Percentiles rank a stretch among this genome's conserved stretches.
phyloP scores from a whole-genome alignment of 2,329 filamentous ascomycete genomes.

The Dactylellina sp. region DNA sequence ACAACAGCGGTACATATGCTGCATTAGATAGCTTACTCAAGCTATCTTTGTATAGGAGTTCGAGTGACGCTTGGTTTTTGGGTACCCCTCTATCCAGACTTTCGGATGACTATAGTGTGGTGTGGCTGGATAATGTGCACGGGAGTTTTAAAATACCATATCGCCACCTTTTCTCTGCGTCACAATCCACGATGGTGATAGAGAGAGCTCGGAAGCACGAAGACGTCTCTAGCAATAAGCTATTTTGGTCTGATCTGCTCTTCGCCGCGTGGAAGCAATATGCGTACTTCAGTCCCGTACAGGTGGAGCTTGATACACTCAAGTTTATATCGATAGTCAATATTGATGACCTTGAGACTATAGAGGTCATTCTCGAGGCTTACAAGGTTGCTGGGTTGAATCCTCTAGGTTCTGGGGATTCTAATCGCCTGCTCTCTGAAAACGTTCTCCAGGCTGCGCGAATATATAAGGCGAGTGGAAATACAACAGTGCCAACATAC shows the following conservation, averaged over 20 bases:
- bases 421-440: neutral
- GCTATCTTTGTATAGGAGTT: neutral
- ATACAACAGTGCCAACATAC: too few relatives aligned
- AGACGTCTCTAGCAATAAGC: neutral
- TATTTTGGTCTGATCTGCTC: constrained; percentile 11
- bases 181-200: constrained; percentile 7
- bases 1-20: neutral
- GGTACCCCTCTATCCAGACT: neutral
- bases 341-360: constrained; percentile 7
- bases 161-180: constrained; percentile 3
- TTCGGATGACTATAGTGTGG: constrained; percentile 3
- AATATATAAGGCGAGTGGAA: neutral
- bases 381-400: neutral
- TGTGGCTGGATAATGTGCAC: constrained; percentile 8
- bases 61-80: too few relatives aligned
- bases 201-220: neutral
- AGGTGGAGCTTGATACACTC: neutral
- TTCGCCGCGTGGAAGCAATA: neutral
- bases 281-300: neutral
- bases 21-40: neutral
- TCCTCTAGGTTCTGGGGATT: neutral
- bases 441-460: neutral
- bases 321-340: constrained; percentile 3
- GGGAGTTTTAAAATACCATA: constrained; percentile 8
- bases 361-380: constrained; percentile 12